Evolutionary conservation across 192 early-diverging fungal species (phyloP), one percentile per base, ranked within the genome.

Genomic region (Haplosporangium gracile): DNA sequence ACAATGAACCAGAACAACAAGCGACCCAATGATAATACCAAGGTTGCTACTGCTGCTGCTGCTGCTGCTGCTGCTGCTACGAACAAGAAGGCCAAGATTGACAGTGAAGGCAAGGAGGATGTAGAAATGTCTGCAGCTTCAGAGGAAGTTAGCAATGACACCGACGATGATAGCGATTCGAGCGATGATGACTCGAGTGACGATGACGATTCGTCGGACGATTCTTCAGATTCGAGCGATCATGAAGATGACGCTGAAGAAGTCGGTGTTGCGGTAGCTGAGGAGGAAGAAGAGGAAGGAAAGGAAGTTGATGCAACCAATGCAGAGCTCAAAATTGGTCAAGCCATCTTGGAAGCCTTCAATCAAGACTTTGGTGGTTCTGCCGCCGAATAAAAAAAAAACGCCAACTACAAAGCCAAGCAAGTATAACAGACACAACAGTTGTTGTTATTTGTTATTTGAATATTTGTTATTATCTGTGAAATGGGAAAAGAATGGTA

Each of bases 321-420:
- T 70, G 72, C 20, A 1, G 22, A 79, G 20, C 38, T 85, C 20
- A 57, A 69, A 32, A n/a, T 85, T 15, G 83, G 83, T 43, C 83
- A 85, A 42, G 83, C 78, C 9, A 78, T 85, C 29, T 22, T 85
- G 42, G 83, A 85, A 38, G 83, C 83, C 24, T 80, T 85, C 40
- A 80, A 80, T 60, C 73, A 85, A 38, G 83, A 85, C 45, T 85
- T 85, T 77, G 75, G 83, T 51, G 29, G 42, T 32, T 26, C 60
- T 34, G 60, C 29, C 13, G 60, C n/a, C n/a, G n/a, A 65, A 65
- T 32, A 65, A 65, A 65, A 10, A 8, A n/a, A 60, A 5, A 60
- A 60, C 2, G 4, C 3, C 53, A 2, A 24, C 18, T 22, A 24
- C 53, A 24, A 20, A 7, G 2, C 1, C 55, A 51, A 51, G 49